phyloP scores from a whole-genome alignment of 306 rosid genomes.

The Comarum palustre region DNA sequence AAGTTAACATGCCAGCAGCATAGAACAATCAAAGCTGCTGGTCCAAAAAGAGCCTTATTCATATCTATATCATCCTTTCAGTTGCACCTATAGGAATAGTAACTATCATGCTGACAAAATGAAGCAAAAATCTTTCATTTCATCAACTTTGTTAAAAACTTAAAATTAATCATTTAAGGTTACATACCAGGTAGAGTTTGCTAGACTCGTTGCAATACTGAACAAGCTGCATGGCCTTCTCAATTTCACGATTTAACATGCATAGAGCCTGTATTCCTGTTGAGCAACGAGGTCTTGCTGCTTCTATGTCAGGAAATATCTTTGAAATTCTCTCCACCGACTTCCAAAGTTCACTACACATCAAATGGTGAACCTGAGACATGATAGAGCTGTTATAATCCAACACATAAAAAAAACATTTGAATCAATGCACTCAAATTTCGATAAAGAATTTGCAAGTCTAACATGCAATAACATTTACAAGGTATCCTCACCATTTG shows the following conservation, averaged over 20 bases:
- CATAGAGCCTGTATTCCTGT: constrained; percentile 66
- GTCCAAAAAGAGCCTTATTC: neutral
- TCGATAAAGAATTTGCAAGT: neutral
- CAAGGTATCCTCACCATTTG: neutral
- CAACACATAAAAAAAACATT: constrained; percentile 17
- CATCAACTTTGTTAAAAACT: constrained; percentile 17
- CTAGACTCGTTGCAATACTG: constrained; percentile 66
- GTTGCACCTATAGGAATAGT: neutral
- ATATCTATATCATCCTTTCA: neutral
- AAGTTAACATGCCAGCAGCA: neutral
- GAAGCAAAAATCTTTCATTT: neutral
- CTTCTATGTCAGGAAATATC: constrained; percentile 69
- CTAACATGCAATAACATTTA: neutral
- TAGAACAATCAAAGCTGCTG: neutral
- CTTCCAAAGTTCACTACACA: constrained; percentile 60
- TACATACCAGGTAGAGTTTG: constrained; percentile 80
- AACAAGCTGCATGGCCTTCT: constrained; percentile 56
- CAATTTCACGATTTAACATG: constrained; percentile 42
- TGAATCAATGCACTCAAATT: constrained; percentile 11
- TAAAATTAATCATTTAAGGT: constrained; percentile 21
- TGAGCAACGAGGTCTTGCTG: constrained; percentile 68
- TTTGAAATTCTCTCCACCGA: constrained; percentile 44
- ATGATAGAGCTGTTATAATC: constrained; percentile 25
- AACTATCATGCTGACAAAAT: neutral
- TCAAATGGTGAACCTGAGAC: constrained; percentile 59